These are phyloP conservation scores for Sporothrix protearum DNA, from an alignment of 2,329 filamentous ascomycete genomes.

Conservation along the genomic window DNA sequence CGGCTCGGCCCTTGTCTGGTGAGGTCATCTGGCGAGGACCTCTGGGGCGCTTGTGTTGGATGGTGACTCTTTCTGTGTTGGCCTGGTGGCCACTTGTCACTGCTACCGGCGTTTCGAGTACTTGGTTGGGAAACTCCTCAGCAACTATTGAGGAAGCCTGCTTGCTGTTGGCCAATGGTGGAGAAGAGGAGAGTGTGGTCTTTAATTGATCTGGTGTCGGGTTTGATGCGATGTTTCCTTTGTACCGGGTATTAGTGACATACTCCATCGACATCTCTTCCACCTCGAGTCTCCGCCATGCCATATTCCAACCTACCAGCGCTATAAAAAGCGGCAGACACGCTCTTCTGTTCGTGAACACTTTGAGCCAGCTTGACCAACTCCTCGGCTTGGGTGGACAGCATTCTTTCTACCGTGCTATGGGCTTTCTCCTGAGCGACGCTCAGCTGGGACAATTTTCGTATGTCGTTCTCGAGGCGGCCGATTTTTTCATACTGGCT, in stretches of 20 bases:
- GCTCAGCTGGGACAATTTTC: not conserved
- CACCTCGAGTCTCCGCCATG: not conserved
- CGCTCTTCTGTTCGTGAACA: not conserved
- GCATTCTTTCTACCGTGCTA: not conserved
- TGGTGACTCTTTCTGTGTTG: not conserved
- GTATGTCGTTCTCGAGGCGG: constrained; percentile 16
- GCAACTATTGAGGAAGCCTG: not conserved
- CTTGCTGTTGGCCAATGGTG: not conserved
- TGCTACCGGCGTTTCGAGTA: not conserved
- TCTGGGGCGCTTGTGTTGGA: not conserved
- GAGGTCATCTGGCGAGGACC: too few relatives aligned
- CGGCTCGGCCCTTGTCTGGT: not conserved
- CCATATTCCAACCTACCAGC: not conserved
- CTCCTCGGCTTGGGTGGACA: constrained; percentile 12
- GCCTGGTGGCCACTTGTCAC: not conserved
- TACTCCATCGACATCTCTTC: not conserved
- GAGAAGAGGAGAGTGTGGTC: not conserved
- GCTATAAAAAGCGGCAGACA: not conserved
- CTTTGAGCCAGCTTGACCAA: not conserved
- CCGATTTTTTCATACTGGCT: constrained; percentile 18
- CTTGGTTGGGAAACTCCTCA: not conserved
- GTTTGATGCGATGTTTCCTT: not conserved
- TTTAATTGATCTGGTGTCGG: not conserved
- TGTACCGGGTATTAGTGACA: not conserved
- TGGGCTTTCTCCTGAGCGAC: constrained; percentile 2